Evolutionary conservation across 306 rosid genomes (phyloP).

Genomic region (Gleditsia sinensis): DNA sequence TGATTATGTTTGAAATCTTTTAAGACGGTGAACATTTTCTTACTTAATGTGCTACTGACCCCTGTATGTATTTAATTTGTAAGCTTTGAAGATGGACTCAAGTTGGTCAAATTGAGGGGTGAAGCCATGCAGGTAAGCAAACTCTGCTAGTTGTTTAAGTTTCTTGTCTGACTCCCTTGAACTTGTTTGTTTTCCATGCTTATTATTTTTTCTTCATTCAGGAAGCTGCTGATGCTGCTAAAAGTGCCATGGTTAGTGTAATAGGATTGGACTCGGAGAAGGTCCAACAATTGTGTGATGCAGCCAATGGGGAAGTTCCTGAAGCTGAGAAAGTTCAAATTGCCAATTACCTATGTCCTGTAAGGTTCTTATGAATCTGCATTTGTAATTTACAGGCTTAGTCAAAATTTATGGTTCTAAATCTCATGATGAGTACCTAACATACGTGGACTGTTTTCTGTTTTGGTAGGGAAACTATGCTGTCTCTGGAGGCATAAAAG

Average conservation of each 20-base stretch:
- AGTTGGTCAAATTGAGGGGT: conserved; percentile 94
- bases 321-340: conserved; percentile 85
- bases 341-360: conserved; percentile 91
- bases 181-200: not conserved
- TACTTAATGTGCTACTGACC: conserved; percentile 20
- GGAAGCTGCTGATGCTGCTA: conserved; percentile 90
- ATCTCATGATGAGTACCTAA: conserved; percentile 3
- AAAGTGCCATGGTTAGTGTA: conserved; percentile 93
- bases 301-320: conserved; percentile 90
- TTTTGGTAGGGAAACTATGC: conserved; percentile 86
- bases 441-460: conserved; percentile 9
- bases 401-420: conserved; percentile 22
- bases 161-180: conserved; percentile 18
- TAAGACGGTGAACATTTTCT: conserved; percentile 1
- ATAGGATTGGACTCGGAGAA: conserved; percentile 90
- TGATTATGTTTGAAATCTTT: conserved; percentile 22
- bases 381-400: conserved; percentile 25
- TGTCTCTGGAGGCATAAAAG: conserved; percentile 96
- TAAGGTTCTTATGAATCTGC: conserved; percentile 49
- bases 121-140: conserved; percentile 96
- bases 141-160: conserved; percentile 24
- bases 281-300: conserved; percentile 92
- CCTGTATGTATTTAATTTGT: conserved; percentile 37
- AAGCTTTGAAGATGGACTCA: conserved; percentile 99
- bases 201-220: conserved; percentile 37